A percentile compares a stretch with the other conserved stretches of the same genome.
These are phyloP conservation scores for Termitomyces sp. DNA, from an alignment of 768 basidiomycete genomes.

Conservation along the genomic window DNA sequence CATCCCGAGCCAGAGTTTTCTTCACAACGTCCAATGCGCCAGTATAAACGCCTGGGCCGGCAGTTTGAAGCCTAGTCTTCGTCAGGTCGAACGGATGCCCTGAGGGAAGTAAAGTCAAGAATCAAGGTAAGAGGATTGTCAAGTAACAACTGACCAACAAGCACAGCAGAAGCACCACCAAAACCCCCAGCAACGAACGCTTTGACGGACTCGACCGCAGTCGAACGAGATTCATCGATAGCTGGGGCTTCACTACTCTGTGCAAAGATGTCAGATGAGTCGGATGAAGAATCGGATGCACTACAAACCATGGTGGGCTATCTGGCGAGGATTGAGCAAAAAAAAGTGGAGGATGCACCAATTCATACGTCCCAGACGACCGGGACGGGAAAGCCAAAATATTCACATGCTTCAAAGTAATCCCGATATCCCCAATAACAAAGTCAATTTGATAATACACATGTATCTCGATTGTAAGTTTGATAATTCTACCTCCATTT, in stretches of 20 bases:
- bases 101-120: slow-evolving; percentile 20
- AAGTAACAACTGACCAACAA: slow-evolving; percentile 67
- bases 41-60: slow-evolving; percentile 80
- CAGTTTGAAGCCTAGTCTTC: slow-evolving; percentile 95
- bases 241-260: slow-evolving; percentile 35
- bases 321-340: background rate
- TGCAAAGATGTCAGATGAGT: background rate
- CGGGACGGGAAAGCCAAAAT: background rate
- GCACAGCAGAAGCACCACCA: slow-evolving; percentile 83
- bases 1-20: slow-evolving; percentile 89
- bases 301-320: slow-evolving; percentile 13
- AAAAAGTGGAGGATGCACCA: background rate
- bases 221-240: slow-evolving; percentile 32
- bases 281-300: background rate
- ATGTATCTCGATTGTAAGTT: too few relatives aligned
- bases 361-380: background rate
- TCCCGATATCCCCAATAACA: background rate
- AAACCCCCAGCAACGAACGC: slow-evolving; percentile 93
- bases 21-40: slow-evolving; percentile 93
- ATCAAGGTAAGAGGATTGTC: background rate
- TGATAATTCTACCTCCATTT: too few relatives aligned
- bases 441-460: too few relatives aligned
- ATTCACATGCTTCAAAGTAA: slow-evolving; percentile 1
- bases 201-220: slow-evolving; percentile 56
- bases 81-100: slow-evolving; percentile 98